Percentiles rank a stretch among this genome's conserved stretches.
These are phyloP conservation scores for Oryza officinalis DNA, from an alignment of 176 grass and related monocot genomes.

Conservation along the genomic window DNA sequence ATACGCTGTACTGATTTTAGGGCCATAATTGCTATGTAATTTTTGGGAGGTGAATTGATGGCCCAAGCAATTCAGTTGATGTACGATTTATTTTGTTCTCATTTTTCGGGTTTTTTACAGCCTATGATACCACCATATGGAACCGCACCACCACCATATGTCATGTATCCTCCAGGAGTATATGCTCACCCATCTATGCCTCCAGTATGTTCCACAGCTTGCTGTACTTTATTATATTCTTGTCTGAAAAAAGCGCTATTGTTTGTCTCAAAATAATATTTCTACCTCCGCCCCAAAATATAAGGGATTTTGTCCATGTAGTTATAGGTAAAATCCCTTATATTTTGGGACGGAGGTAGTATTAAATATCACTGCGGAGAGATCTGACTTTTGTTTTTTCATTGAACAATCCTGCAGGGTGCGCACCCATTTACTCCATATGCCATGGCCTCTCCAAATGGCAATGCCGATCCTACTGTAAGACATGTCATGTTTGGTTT, in stretches of 20 bases:
- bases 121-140: slow-evolving; percentile 89
- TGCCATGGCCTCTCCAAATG: slow-evolving; percentile 65
- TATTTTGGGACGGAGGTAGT: too few species aligned
- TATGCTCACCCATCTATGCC: slow-evolving; percentile 95
- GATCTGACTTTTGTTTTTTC: slow-evolving; percentile 25
- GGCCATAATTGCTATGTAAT: neutral
- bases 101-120: slow-evolving; percentile 48
- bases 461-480: slow-evolving; percentile 76
- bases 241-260: neutral
- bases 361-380: slow-evolving; percentile 24
- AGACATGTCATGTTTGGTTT: slow-evolving; percentile 35
- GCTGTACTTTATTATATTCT: slow-evolving; percentile 20
- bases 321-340: too few species aligned
- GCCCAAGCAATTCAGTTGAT: neutral
- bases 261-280: neutral
- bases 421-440: slow-evolving; percentile 82
- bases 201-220: slow-evolving; percentile 56
- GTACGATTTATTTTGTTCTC: slow-evolving; percentile 6
- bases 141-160: slow-evolving; percentile 64
- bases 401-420: slow-evolving; percentile 57
- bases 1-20: neutral
- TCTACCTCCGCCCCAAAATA: too few species aligned
- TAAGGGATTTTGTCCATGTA: too few species aligned
- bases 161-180: slow-evolving; percentile 92
- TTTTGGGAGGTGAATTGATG: slow-evolving; percentile 24